Evolutionary conservation across 2,329 filamentous ascomycete genomes (phyloP).

Genomic region (Aphanocladium album): DNA sequence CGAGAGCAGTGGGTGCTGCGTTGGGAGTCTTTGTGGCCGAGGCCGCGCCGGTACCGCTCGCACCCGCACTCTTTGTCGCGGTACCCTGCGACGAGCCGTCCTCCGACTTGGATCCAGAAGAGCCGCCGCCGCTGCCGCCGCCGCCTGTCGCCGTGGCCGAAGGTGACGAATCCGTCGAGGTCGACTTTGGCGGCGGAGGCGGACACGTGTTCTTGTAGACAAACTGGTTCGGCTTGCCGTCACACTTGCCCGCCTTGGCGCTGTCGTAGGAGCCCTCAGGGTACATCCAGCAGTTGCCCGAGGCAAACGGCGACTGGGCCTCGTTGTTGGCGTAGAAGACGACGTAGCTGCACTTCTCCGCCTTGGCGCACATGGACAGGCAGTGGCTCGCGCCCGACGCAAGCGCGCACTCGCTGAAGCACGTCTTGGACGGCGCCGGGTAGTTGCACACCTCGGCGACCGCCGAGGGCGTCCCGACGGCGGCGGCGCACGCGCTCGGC

Average conservation of each 20-base stretch:
- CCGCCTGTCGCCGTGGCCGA: not conserved
- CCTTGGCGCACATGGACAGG: conserved; percentile 22
- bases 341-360: conserved; percentile 23
- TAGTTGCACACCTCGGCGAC: conserved; percentile 27
- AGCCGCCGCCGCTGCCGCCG: too few relatives aligned
- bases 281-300: conserved; percentile 27
- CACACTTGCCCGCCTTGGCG: conserved; percentile 18
- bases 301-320: conserved; percentile 19
- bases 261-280: conserved; percentile 23
- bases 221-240: conserved; percentile 22
- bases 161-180: not conserved
- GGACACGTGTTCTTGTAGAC: conserved; percentile 28
- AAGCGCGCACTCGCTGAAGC: conserved; percentile 20
- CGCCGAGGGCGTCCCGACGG: conserved; percentile 25
- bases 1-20: not conserved
- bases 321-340: conserved; percentile 22
- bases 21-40: not conserved
- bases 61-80: not conserved
- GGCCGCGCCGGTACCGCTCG: not conserved
- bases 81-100: not conserved
- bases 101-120: conserved; percentile 1
- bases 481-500: conserved; percentile 17
- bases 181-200: conserved; percentile 18
- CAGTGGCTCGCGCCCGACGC: conserved; percentile 21
- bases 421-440: conserved; percentile 21